These are phyloP conservation scores for Talaromyces islandicus DNA, from an alignment of 2,329 filamentous ascomycete genomes.

Conservation along the genomic window DNA sequence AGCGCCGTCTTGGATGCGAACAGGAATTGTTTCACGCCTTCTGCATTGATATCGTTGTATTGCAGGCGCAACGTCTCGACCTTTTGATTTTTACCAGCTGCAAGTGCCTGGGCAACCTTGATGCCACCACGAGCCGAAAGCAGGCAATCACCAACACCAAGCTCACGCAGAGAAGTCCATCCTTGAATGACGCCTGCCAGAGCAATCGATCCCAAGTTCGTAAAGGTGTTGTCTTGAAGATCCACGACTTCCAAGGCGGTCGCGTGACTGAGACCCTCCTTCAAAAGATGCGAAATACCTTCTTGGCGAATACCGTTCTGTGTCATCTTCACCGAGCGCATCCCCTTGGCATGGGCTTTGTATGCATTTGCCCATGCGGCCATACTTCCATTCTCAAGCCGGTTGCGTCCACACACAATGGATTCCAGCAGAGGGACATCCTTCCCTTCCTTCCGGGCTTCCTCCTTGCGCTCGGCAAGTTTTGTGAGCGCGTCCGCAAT, in stretches of 20 bases:
- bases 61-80: slow-evolving; percentile 78
- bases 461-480: slow-evolving; percentile 77
- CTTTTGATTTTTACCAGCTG: slow-evolving; percentile 68
- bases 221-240: slow-evolving; percentile 97
- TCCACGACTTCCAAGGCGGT: slow-evolving; percentile 69
- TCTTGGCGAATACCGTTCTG: slow-evolving; percentile 96
- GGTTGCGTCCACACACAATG: slow-evolving; percentile 93
- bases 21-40: slow-evolving; percentile 66
- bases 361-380: slow-evolving; percentile 86
- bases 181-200: slow-evolving; percentile 66
- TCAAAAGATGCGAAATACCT: slow-evolving; percentile 76
- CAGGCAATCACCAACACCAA: slow-evolving; percentile 84
- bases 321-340: slow-evolving; percentile 91
- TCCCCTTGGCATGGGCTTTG: slow-evolving; percentile 67
- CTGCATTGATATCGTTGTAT: slow-evolving; percentile 86
- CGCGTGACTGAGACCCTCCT: slow-evolving; percentile 68
- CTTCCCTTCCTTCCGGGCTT: slow-evolving; percentile 57
- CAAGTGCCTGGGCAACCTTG: slow-evolving; percentile 66
- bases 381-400: slow-evolving; percentile 95
- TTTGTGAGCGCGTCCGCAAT: slow-evolving; percentile 81
- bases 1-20: slow-evolving; percentile 62
- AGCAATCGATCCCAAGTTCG: slow-evolving; percentile 68
- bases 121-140: slow-evolving; percentile 71
- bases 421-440: slow-evolving; percentile 82
- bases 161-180: slow-evolving; percentile 72